Conservation (phyloP, 495 filamentous ascomycete genomes). For the Astrocystis sublimbata region DNA sequence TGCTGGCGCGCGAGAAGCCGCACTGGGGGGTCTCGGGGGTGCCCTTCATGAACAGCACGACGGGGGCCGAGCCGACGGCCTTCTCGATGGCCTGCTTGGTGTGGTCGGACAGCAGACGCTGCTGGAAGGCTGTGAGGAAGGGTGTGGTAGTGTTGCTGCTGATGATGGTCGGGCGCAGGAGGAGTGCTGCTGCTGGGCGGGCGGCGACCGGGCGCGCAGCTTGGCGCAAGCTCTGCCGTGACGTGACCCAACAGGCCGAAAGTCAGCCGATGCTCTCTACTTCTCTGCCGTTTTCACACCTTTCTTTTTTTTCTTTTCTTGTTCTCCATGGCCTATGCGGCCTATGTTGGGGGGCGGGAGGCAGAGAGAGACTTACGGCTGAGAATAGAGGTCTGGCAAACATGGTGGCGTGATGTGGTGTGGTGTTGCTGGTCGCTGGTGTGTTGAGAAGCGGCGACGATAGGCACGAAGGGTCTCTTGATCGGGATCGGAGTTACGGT, state of each 20-base stretch:
- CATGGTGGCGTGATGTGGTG: conserved; percentile 19
- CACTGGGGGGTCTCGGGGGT: conserved; percentile 97
- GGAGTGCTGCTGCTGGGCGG: conserved; percentile 30
- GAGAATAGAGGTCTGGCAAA: conserved; percentile 16
- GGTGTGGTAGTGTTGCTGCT: no score
- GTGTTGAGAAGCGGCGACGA: not conserved
- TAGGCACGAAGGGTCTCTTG: conserved; percentile 3
- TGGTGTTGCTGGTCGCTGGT: no score
- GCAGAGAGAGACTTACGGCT: conserved; percentile 12
- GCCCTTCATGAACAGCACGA: conserved; percentile 99
- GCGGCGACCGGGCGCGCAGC: conserved; percentile 38
- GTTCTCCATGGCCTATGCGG: no score
- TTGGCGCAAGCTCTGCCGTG: conserved; percentile 35
- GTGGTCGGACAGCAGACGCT: conserved; percentile 73
- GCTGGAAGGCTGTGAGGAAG: conserved; percentile 41
- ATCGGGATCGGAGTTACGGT: no score
- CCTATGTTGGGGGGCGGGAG: not conserved
- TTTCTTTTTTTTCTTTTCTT: no score
- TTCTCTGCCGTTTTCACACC: no score
- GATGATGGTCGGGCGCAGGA: conserved; percentile 24
- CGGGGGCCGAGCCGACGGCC: conserved; percentile 78
- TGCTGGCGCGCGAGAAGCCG: conserved; percentile 91
- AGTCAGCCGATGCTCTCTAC: conserved; percentile 4
- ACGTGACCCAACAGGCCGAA: not conserved
- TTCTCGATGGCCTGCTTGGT: conserved; percentile 81